Evolutionary conservation across 192 early-diverging fungal species (phyloP), one percentile per base, ranked within the genome.

Genomic region (Rhizoclosmatium globosum): DNA sequence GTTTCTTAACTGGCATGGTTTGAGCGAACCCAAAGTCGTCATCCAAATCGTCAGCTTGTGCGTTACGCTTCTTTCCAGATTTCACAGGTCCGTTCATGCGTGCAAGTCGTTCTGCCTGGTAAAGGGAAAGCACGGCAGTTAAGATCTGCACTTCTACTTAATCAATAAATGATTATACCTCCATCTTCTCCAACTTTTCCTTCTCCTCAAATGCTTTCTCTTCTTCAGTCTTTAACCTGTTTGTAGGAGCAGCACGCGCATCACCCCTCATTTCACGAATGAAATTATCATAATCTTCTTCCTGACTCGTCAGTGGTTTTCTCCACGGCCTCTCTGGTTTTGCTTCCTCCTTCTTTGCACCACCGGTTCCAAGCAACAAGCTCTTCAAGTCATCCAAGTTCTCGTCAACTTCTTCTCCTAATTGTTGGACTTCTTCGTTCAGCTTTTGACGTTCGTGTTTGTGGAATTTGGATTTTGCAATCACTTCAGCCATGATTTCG

Each of bases 401-500:
- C 19, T 91, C 92, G 84, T 99, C 98, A 43, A 99, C 89, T 76
- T 95, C 92, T 44, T 91, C 86, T 7, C 92, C 90, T 3, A 95
- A 82, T 1, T 91, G 92, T 4, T 94, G 92, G 82, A 97, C 92
- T 72, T 96, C 90, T 74, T 98, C 95, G 79, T 95, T 94, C 45
- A 89, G 89, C 76, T 89, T 84, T 86, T 98, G 97, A 9, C 97
- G 93, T 79, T 99, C 97, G 62, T 87, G 85, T 80, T 98, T 99
- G 89, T 98, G 92, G 76, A 91, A 78, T 84, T 99, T 99, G 86
- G 94, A 95, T 86, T 99, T 99, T 53, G 94, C 94, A 79, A 99
- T 99, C 42, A 99, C 81, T 82, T 99, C 97, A 81, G 94, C 93
- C 98, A 99, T 99, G 53, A 99, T 84, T 85, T 99, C 98, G 43